Base-by-base conservation (phyloP, 768 basidiomycete genomes). In the Favolaschia claudopus region DNA sequence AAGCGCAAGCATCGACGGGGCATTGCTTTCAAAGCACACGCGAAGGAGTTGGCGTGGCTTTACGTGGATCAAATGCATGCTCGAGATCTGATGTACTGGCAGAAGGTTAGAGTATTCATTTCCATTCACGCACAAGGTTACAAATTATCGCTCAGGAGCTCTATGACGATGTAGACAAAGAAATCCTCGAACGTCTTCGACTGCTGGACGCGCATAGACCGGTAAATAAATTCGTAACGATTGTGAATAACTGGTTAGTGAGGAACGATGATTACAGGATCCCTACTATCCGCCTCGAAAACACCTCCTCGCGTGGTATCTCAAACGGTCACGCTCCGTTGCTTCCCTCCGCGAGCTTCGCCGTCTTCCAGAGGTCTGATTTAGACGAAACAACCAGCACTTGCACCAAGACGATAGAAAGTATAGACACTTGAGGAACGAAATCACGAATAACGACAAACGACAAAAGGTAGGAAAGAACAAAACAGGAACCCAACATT, bases 261-360 rank as follows among this genome's bases (percentile, higher is more conserved):
- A 49, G 40, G 15, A 47, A 12, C 4, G 19, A 24, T 20, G 40
- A 33, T 32, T 44, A 33, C 47, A 79, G 79, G 79, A 79, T 53
- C 76, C 78, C 3, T 79, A 73, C 50, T 65, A 63, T 40, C 78
- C 77, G 7, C 70, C 69, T 1, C 62, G 69, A 51, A 73, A 75
- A 55, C 77, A 79, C 56, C 65, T 71, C 49, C 66, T 74, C 29
- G 75, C 64, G 17, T 80, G 78, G 79, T 72, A 74, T 62, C 72
- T 78, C 47, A 80, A 79, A 58, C 73, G 74, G 25, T 77, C 77
- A 7, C 75, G 77, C 34, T 78, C 78, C 27, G 61, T 76, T 29
- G 68, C 69, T 4, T 74, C 70, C 50, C 56, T 79, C 36, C 73
- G 72, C 25, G 78, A 79, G 63, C 69, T 79, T 38, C 65, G 78